Conservation (phyloP, 768 basidiomycete species). For the Termitomyces sp. region DNA sequence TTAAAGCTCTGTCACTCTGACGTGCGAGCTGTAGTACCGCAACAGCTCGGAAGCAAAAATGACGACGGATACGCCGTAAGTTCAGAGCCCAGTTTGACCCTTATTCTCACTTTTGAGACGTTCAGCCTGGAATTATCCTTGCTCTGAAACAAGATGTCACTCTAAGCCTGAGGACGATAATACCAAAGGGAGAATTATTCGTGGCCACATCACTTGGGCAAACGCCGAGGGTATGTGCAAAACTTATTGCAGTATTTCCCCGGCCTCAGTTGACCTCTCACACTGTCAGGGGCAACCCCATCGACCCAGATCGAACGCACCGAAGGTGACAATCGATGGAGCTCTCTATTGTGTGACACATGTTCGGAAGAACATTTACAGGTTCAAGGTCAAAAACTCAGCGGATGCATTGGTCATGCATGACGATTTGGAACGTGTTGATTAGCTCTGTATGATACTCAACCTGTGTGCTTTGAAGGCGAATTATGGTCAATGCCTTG, state of each 20-base stretch:
- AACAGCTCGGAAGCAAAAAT: rapidly evolving
- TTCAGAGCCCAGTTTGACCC: not conserved
- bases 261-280: too few relatives aligned
- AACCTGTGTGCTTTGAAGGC: too few relatives aligned
- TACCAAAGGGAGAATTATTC: not conserved
- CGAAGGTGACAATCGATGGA: not conserved
- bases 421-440: not conserved
- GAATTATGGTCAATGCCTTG: too few relatives aligned
- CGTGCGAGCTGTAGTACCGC: not conserved
- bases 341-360: not conserved
- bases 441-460: too few relatives aligned
- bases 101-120: not conserved
- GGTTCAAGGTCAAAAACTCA: not conserved
- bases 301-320: too few relatives aligned
- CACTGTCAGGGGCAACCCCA: not conserved
- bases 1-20: not conserved
- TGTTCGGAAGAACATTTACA: not conserved
- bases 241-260: not conserved
- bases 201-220: not conserved
- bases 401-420: not conserved
- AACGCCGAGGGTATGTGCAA: not conserved
- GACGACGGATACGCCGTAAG: not conserved
- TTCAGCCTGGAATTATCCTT: not conserved
- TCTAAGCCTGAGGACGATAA: too few relatives aligned
- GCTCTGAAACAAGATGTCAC: not conserved